Conservation (phyloP, 257 asterid genomes). For the Solanum tarijense region DNA sequence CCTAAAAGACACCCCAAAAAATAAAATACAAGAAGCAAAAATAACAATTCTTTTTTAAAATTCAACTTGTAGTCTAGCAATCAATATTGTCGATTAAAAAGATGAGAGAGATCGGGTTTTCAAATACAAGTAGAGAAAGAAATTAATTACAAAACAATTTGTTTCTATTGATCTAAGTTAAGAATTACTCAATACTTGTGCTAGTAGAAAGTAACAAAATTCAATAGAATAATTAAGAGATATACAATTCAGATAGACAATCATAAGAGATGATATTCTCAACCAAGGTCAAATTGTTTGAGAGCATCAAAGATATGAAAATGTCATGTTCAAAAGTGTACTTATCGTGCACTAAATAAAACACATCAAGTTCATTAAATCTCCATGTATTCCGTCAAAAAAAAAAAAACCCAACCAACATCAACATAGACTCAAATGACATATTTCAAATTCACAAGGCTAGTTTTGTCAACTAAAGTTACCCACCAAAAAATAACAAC, state of each 20-base stretch:
- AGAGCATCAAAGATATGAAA: not conserved
- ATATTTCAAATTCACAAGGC: slow-evolving; percentile 24
- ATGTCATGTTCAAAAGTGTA: not conserved
- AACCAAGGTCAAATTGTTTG: not conserved
- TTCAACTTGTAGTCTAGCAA: not conserved
- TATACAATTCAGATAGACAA: not conserved
- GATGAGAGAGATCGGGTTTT: not conserved
- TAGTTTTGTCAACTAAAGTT: slow-evolving; percentile 4
- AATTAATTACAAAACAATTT: not conserved
- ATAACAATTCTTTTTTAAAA: not conserved
- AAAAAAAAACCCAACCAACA: not conserved
- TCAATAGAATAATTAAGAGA: not conserved
- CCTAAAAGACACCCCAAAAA: not conserved
- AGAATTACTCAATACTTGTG: not conserved
- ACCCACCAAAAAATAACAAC: slow-evolving; percentile 27
- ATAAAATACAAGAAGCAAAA: not conserved
- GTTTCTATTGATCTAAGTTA: not conserved
- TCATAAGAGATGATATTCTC: not conserved
- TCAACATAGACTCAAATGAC: slow-evolving; percentile 3
- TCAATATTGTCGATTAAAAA: not conserved
- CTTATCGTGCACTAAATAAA: not conserved
- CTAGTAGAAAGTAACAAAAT: not conserved
- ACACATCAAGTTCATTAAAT: not conserved
- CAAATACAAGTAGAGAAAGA: not conserved
- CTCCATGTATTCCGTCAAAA: not conserved